phyloP scores from a whole-genome alignment of 331 rosid species.

The Acacia concinna region DNA sequence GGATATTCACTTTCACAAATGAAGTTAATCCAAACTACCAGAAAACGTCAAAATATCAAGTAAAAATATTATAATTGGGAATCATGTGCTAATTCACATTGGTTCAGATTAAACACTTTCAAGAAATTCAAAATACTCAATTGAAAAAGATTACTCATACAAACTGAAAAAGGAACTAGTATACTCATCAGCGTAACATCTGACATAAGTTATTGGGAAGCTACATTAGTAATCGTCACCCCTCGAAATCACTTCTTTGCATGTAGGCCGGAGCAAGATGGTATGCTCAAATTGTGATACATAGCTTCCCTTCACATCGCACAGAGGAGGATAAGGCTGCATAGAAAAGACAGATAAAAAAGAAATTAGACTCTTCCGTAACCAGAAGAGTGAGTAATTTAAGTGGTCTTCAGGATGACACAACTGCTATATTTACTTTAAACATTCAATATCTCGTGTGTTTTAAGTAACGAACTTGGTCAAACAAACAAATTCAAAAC shows the following conservation, averaged over 20 bases:
- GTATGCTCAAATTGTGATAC: slow-evolving; percentile 96
- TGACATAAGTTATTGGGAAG: neutral
- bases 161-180: slow-evolving; percentile 3
- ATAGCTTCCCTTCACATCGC: slow-evolving; percentile 87
- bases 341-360: neutral
- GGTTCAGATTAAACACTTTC: too few species aligned
- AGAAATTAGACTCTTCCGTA: slow-evolving; percentile 7
- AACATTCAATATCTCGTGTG: neutral
- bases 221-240: slow-evolving; percentile 75
- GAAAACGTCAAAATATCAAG: too few species aligned
- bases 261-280: slow-evolving; percentile 86
- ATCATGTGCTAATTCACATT: too few species aligned
- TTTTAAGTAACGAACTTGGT: neutral
- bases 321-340: slow-evolving; percentile 89
- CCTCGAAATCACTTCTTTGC: slow-evolving; percentile 95
- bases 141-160: neutral
- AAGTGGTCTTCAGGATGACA: neutral
- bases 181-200: slow-evolving; percentile 7
- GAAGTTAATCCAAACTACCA: neutral
- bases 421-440: neutral
- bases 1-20: neutral
- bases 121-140: neutral
- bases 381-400: neutral
- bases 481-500: neutral
- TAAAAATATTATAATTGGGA: too few species aligned